phyloP scores from a whole-genome alignment of 805 yeast genomes.

The Yarrowia bubula region DNA sequence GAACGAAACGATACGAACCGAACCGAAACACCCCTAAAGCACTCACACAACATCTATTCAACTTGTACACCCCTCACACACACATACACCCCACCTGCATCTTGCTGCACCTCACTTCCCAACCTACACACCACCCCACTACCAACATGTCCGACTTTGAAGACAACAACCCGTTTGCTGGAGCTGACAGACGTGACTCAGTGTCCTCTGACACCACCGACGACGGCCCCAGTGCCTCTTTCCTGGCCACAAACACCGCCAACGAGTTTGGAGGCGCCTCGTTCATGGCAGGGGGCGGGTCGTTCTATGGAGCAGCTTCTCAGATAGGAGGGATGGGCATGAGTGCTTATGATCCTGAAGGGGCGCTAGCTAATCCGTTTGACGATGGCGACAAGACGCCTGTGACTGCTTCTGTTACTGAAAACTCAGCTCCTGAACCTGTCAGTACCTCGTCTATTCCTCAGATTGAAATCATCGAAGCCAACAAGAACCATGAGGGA shows the following conservation, averaged over 20 bases:
- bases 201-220: constrained; percentile 2
- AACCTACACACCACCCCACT: neutral
- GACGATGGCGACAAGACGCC: neutral
- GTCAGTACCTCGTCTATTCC: constrained; percentile 28
- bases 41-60: too few relatives aligned
- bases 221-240: constrained; percentile 10
- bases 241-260: constrained; percentile 2
- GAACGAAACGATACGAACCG: too few relatives aligned
- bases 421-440: neutral
- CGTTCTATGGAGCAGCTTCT: constrained; percentile 17
- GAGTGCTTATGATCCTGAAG: constrained; percentile 28
- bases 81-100: neutral
- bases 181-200: constrained; percentile 32
- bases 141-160: constrained; percentile 41
- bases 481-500: constrained; percentile 83
- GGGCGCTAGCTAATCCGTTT: neutral
- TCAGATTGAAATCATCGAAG: constrained; percentile 53
- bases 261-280: constrained; percentile 7
- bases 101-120: neutral
- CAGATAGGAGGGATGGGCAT: constrained; percentile 27
- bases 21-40: too few relatives aligned
- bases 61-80: too few relatives aligned
- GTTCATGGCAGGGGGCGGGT: constrained; percentile 10
- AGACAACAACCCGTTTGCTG: constrained; percentile 48
- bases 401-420: neutral